These are phyloP conservation scores for Leccinum pachyderme DNA, from an alignment of 1,284 basidiomycete genomes.

Conservation along the genomic window DNA sequence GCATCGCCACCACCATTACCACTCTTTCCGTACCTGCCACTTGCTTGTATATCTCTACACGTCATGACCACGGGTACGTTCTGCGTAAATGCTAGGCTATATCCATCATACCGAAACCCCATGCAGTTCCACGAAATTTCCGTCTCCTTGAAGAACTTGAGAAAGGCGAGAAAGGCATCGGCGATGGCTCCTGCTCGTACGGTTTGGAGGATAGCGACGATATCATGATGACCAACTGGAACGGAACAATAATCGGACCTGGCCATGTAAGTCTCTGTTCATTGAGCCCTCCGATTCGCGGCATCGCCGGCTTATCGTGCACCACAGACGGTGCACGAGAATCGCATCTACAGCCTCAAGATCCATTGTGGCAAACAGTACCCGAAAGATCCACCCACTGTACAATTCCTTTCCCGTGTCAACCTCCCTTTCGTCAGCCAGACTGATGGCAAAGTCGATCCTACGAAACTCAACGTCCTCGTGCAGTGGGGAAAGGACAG, in stretches of 20 bases:
- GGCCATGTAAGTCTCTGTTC: conserved; percentile 70
- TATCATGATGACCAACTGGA: conserved; percentile 97
- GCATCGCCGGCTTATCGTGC: conserved; percentile 25
- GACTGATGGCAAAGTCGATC: conserved; percentile 76
- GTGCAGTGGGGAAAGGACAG: conserved; percentile 70
- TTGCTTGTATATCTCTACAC: conserved; percentile 14
- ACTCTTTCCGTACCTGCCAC: conserved; percentile 1
- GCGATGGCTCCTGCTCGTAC: conserved; percentile 96
- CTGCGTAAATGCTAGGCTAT: background rate
- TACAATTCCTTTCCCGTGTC: conserved; percentile 87
- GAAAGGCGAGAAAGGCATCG: conserved; percentile 99
- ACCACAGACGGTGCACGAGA: conserved; percentile 90
- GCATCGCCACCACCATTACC: conserved; percentile 7
- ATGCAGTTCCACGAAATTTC: conserved; percentile 91
- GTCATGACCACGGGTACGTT: conserved; percentile 60
- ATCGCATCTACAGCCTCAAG: conserved; percentile 95
- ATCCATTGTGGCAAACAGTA: conserved; percentile 85
- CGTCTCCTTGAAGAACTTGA: conserved; percentile 96
- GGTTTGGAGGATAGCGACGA: conserved; percentile 91
- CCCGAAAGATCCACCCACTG: conserved; percentile 77
- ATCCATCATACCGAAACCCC: background rate
- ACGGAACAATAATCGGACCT: conserved; percentile 97
- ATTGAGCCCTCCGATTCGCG: conserved; percentile 11
- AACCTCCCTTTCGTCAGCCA: conserved; percentile 93
- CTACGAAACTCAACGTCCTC: conserved; percentile 66